A percentile compares a stretch with the other conserved stretches of the same genome.
phyloP scores from a whole-genome alignment of 2,329 filamentous ascomycete genomes.

The Fusarium heterosporum region DNA sequence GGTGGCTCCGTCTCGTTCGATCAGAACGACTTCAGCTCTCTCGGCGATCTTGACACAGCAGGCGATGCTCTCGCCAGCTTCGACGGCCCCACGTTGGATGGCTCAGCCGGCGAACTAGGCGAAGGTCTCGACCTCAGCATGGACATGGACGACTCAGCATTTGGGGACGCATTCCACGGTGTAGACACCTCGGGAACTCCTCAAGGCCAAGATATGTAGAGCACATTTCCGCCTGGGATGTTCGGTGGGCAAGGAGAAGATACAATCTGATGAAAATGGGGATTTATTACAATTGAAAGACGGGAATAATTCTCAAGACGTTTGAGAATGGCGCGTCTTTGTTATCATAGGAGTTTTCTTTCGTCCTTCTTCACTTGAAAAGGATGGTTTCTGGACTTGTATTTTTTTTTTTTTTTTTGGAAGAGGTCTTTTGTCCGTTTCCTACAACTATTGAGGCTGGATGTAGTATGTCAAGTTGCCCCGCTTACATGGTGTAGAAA shows the following conservation, averaged over 20 bases:
- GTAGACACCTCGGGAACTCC: conserved; percentile 59
- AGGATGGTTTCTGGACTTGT: conserved; percentile 22
- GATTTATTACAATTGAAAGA: conserved; percentile 11
- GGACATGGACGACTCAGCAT: conserved; percentile 83
- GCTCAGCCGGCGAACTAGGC: conserved; percentile 59
- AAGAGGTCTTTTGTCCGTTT: conserved; percentile 27
- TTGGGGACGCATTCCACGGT: conserved; percentile 84
- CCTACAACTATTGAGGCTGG: conserved; percentile 7
- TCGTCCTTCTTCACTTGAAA: conserved; percentile 14
- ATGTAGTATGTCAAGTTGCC: conserved; percentile 9
- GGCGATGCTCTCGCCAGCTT: conserved; percentile 78
- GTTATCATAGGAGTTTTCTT: conserved; percentile 25
- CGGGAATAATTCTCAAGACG: conserved; percentile 32
- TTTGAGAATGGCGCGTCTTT: conserved; percentile 45
- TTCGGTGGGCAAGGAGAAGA: background rate
- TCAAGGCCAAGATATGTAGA: conserved; percentile 52
- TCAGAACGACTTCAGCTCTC: conserved; percentile 71
- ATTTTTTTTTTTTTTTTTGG: conserved; percentile 25
- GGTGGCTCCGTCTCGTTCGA: conserved; percentile 61
- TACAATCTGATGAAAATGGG: conserved; percentile 8
- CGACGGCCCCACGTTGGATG: conserved; percentile 66
- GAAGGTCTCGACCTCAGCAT: conserved; percentile 70
- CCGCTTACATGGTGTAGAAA: conserved; percentile 1
- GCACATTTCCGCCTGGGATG: background rate
- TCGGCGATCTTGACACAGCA: conserved; percentile 76